phyloP scores from a whole-genome alignment of 768 basidiomycete genomes.

The Calocybe cyanea region DNA sequence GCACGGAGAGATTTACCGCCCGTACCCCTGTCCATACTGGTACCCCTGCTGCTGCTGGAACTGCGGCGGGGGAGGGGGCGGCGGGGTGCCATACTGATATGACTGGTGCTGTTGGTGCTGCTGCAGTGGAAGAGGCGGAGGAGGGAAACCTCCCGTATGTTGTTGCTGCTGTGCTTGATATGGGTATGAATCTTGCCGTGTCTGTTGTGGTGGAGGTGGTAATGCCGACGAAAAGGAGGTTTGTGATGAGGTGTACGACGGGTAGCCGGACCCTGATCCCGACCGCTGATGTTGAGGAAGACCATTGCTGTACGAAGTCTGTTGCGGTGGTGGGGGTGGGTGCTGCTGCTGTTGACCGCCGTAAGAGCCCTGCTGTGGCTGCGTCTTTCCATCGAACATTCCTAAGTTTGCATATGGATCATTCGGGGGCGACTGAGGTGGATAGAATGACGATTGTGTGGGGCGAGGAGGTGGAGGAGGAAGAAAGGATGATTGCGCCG shows the following conservation, averaged over 20 bases:
- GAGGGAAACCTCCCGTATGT: slow-evolving; percentile 15
- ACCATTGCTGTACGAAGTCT: neutral
- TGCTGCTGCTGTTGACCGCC: slow-evolving; percentile 5
- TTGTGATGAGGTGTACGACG: neutral
- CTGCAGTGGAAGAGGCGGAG: slow-evolving; percentile 21
- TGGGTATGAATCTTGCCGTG: slow-evolving; percentile 6
- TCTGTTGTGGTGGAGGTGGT: slow-evolving; percentile 1
- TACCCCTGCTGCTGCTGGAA: slow-evolving; percentile 17
- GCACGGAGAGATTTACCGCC: neutral
- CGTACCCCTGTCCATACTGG: slow-evolving; percentile 4
- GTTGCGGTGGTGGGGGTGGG: slow-evolving; percentile 9
- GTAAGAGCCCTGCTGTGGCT: slow-evolving; percentile 2
- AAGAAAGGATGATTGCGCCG: slow-evolving; percentile 23
- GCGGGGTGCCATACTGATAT: slow-evolving; percentile 11
- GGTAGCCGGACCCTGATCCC: neutral
- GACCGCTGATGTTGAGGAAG: slow-evolving; percentile 7
- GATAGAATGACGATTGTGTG: slow-evolving; percentile 18
- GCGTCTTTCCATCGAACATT: slow-evolving; percentile 24
- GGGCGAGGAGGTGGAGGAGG: slow-evolving; percentile 31
- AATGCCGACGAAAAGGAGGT: slow-evolving; percentile 11
- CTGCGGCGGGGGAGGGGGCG: slow-evolving; percentile 15
- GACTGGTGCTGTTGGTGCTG: slow-evolving; percentile 3
- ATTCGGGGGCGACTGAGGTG: slow-evolving; percentile 20
- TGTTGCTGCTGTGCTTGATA: neutral
- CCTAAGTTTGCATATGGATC: slow-evolving; percentile 38